Evolutionary conservation across 169 alveolate species (phyloP).

Genomic region (Cystoisospora suis): DNA sequence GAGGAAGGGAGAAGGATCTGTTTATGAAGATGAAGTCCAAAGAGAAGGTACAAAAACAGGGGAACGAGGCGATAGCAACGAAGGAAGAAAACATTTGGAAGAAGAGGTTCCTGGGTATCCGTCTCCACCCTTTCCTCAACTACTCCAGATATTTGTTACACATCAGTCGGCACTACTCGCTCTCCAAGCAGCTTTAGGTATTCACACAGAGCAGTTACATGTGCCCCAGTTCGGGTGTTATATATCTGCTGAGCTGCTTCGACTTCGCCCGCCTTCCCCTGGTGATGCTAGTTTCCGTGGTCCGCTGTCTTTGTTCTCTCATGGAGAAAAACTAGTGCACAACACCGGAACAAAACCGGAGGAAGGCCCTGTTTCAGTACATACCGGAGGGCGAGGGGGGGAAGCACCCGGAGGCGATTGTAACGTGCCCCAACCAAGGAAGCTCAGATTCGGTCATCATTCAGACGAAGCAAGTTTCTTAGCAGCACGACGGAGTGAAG

Average conservation of each 20-base stretch:
- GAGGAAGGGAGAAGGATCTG: background rate
- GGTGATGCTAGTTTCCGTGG: no score
- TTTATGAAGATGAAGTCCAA: background rate
- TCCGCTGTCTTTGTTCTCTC: no score
- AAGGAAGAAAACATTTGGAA: background rate
- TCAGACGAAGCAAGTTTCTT: no score
- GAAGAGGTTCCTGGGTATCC: background rate
- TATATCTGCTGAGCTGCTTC: constrained; percentile 45
- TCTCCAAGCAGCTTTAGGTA: constrained; percentile 51
- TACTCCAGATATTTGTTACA: constrained; percentile 39
- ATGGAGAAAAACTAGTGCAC: no score
- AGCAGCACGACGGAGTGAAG: no score
- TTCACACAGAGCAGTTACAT: constrained; percentile 17
- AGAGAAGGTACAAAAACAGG: background rate
- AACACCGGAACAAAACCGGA: no score
- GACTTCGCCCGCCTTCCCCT: constrained; percentile 6
- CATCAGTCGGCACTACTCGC: constrained; percentile 62
- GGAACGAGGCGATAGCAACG: background rate
- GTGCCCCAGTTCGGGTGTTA: constrained; percentile 59
- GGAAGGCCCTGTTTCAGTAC: no score
- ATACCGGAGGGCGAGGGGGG: no score
- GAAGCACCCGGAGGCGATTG: no score
- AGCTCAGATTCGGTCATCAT: no score
- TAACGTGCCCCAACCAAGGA: no score
- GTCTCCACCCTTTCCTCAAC: background rate